Conservation (phyloP, 352 stramenopile species). For the Bremia lactucae region DNA sequence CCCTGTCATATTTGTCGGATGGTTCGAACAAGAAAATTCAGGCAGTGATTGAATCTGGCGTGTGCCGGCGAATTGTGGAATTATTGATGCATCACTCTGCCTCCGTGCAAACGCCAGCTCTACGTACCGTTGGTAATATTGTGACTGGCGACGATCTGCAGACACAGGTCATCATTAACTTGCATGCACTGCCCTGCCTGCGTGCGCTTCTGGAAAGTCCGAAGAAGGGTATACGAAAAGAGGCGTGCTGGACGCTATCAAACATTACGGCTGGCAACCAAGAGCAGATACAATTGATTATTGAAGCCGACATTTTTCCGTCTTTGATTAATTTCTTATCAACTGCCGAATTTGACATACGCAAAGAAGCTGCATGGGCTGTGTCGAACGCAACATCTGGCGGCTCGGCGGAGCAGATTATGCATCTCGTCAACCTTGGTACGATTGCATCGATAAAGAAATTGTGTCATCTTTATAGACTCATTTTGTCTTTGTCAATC, state of each 20-base stretch:
- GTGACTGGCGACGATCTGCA: constrained; percentile 98
- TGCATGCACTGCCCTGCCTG: constrained; percentile 94
- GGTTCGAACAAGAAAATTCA: constrained; percentile 99
- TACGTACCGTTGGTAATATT: constrained; percentile 95
- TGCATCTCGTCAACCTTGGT: constrained; percentile 93
- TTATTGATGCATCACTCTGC: constrained; percentile 81
- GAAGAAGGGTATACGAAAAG: constrained; percentile 98
- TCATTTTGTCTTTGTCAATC: background rate
- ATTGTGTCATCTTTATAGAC: constrained; percentile 3
- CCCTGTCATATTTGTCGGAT: constrained; percentile 96
- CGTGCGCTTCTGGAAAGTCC: constrained; percentile 89
- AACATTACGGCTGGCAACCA: constrained; percentile 99
- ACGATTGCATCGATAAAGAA: background rate
- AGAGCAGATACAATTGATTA: constrained; percentile 97
- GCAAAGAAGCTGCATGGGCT: constrained; percentile 98
- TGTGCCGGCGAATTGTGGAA: constrained; percentile 94
- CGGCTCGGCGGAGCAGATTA: constrained; percentile 92
- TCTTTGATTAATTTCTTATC: constrained; percentile 93
- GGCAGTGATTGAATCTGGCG: constrained; percentile 94
- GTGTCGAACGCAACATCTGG: constrained; percentile 97
- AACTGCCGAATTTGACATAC: constrained; percentile 97
- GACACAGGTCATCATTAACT: constrained; percentile 98
- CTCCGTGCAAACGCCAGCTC: constrained; percentile 74
- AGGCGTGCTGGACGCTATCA: constrained; percentile 99
- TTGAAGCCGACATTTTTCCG: constrained; percentile 96